Evolutionary conservation across 345 rosid genomes (phyloP), one percentile per base, ranked within the genome.

Genomic region (Leavenworthia alabamica): DNA sequence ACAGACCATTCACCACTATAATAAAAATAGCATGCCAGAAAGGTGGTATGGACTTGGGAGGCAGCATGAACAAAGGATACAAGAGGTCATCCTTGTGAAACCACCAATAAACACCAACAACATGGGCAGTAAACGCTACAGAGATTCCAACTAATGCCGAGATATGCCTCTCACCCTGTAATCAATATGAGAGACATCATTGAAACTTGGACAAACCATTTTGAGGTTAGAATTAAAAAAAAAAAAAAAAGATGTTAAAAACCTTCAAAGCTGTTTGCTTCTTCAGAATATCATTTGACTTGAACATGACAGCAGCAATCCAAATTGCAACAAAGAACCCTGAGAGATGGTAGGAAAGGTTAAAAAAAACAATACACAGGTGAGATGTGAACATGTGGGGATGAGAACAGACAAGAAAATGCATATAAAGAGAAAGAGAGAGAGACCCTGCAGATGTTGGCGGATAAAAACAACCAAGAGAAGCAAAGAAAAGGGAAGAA

Each of bases 261-360:
- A 93, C 97, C 99, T 94, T 94, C 54, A 94, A 79, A 60, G 99
- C 90, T 6, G 97, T 90, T 80, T 94, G 97, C 76, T 94, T 94
- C 74, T 85, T 77, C 44, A 94, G 75, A 69, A 90, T 84, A 74
- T 90, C 97, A 81, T 94, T 94, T 7, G 99, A 94, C 81, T 94
- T 94, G 83, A 82, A 94, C 95, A 94, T 79, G 68, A 94, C 92
- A 60, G 86, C 92, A 41, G 97, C 90, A 79, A 90, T 88, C 97
- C 99, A 90, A 64, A 94, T 88, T 11, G 96, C 86, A 47, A 88
- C 92, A 77, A 94, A 94, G 88, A 94, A 90, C 27, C 99, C 97
- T 90, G 86, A 33, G 68, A 1, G 23, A 75, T 33, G 62, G 64
- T 51, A 50, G 62, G 22, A 47, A 54, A 63, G 20, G 60, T 67